phyloP scores from a whole-genome alignment of 495 filamentous ascomycete species.

The Coniosporium apollinis region DNA sequence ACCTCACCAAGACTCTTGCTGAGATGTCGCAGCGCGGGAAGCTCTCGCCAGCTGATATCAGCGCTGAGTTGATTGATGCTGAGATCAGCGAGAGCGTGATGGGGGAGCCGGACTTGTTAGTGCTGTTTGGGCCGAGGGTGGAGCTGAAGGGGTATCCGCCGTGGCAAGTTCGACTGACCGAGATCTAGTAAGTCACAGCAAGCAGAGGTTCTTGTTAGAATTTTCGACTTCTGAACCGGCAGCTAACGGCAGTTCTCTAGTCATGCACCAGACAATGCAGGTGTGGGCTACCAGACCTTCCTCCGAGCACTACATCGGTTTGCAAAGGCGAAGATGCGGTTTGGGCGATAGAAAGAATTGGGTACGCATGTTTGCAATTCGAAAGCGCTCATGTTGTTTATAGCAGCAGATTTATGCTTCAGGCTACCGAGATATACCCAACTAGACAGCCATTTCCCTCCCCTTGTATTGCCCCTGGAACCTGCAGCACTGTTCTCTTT shows the following conservation, averaged over 20 bases:
- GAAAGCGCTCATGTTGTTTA: too few relatives aligned
- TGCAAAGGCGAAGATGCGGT: slow-evolving; percentile 74
- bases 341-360: slow-evolving; percentile 81
- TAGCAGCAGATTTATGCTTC: too few relatives aligned
- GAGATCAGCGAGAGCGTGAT: slow-evolving; percentile 62
- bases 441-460: too few relatives aligned
- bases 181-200: slow-evolving; percentile 47
- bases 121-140: slow-evolving; percentile 68
- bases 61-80: slow-evolving; percentile 70
- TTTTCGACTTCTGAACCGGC: background rate
- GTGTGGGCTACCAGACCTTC: slow-evolving; percentile 89
- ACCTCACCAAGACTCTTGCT: slow-evolving; percentile 83
- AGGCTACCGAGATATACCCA: too few relatives aligned
- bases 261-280: slow-evolving; percentile 49
- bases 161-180: slow-evolving; percentile 87
- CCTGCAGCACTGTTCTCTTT: too few relatives aligned
- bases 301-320: slow-evolving; percentile 66
- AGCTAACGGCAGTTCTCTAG: slow-evolving; percentile 8
- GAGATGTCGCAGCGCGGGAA: slow-evolving; percentile 89
- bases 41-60: slow-evolving; percentile 61
- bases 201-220: background rate
- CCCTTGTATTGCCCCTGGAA: too few relatives aligned
- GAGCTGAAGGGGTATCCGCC: slow-evolving; percentile 84
- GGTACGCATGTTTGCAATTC: too few relatives aligned
- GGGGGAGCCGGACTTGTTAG: slow-evolving; percentile 72